Base-by-base conservation (phyloP, 495 filamentous ascomycete species). In the Halenospora varia region DNA sequence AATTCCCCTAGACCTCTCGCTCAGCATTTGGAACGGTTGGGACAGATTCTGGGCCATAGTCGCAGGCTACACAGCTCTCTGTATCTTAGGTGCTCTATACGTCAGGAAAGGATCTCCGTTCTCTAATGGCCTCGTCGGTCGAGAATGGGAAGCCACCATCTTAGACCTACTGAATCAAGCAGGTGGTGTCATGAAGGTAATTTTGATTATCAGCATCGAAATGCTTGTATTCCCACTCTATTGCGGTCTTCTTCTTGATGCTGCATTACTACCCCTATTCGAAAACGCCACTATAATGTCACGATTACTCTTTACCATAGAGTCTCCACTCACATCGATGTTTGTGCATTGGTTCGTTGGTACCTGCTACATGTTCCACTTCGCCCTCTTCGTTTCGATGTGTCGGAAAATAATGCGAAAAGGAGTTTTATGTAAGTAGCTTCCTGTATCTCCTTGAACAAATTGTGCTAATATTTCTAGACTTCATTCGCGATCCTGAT, bases 311-410 rank as follows among this genome's bases (percentile, higher is more conserved):
- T 97, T 95, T 63, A 89, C 88, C 23, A 69, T 83, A 29, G 74
- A 80, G 29, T 88, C 85, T 57, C 92, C 93, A 0, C 76, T 90
- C 42, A 96, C 90, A 0, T 95, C 90, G 4, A 82, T 92, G 18
- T 99, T 99, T 66, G 87, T 97, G 20, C 94, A 99, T 70, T 99
- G 94, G 94, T 99, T 99, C 68, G 85, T 96, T 48, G 94, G 94
- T 19, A 99, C 94, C 4, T 96, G 92, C 61, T 99, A 99, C 71
- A 99, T 99, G 94, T 99, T 99, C 71, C 94, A 99, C 68, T 99
- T 99, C 68, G 94, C 94, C 19, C 78, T 97, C 13, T 99, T 99
- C 68, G 94, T 99, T 45, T 92, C 92, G 42, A 97, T 99, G 94
- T 99, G 94, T 71, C 85, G 94, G 49, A 97, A 96, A 75, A 96